phyloP scores from a whole-genome alignment of 2,329 filamentous ascomycete genomes.

The Elsinoe necatrix region DNA sequence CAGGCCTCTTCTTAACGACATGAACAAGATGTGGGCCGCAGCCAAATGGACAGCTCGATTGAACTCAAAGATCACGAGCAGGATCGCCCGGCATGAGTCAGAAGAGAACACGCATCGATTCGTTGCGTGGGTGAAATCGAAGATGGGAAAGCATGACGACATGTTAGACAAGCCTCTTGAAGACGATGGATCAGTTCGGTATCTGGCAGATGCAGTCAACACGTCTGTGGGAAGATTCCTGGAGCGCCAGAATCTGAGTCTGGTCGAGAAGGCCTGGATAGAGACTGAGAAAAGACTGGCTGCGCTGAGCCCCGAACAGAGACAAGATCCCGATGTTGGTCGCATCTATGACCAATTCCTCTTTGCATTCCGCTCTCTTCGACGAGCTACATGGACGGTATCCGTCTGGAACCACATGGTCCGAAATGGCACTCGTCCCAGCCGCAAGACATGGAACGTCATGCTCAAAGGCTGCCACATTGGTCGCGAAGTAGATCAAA shows the following conservation, averaged over 20 bases:
- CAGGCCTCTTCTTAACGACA: background rate
- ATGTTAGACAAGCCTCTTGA: background rate
- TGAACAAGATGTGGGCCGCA: background rate
- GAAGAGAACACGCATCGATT: background rate
- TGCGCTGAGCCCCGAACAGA: background rate
- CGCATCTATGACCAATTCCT: conserved; percentile 37
- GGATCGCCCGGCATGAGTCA: background rate
- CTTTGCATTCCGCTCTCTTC: conserved; percentile 38
- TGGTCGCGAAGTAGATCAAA: conserved; percentile 48
- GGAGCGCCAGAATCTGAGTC: conserved; percentile 20
- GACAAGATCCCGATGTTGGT: conserved; percentile 18
- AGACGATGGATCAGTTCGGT: background rate
- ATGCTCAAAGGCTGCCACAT: conserved; percentile 64
- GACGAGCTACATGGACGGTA: conserved; percentile 38
- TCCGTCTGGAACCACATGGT: conserved; percentile 51
- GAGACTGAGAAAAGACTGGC: conserved; percentile 17
- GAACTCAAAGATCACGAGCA: background rate
- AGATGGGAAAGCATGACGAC: background rate
- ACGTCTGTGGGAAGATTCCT: conserved; percentile 20
- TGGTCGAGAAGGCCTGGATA: conserved; percentile 20
- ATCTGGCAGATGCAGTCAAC: background rate
- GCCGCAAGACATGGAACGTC: conserved; percentile 58
- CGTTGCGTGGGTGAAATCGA: background rate
- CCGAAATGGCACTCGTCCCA: conserved; percentile 48
- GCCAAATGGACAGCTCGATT: background rate